Base-by-base conservation (phyloP, 257 asterid genomes). In the Solanum boliviense region DNA sequence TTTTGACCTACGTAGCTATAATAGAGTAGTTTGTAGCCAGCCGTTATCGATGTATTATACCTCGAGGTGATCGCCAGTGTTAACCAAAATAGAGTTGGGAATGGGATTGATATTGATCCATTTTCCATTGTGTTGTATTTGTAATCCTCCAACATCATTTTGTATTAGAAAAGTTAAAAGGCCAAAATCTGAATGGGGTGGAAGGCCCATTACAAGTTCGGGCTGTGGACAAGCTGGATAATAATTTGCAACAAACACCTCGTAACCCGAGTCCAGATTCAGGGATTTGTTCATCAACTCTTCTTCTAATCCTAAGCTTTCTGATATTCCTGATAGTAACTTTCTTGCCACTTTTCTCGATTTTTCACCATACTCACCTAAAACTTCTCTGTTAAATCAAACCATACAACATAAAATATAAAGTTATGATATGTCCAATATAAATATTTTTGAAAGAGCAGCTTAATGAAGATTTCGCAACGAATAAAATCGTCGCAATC, bases 151-250 rank as follows among this genome's bases (percentile, higher is more conserved):
- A 1, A 93, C 94, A 44, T 87, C 93, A 87, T 94, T 95, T 83
- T 94, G 89, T 3, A 94, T 88, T 81, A 96, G 94, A 75, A 96
- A 90, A 25, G 98, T 95, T 60, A 96, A 88, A 46, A 96, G 98
- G 12, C 98, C 98, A 76, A 94, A 98, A 60, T 96, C 98, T 1
- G 98, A 94, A 88, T 96, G 98, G 0, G 98, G 93, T 11, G 93
- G 90, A 86, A 96, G n/a, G 29, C 99, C 99, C 81, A 96, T 67
- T 29, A 95, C 96, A 20, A 85, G 89, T 5, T 94, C 92, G 11
- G 98, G 98, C 36, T 93, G 91, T 6, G 98, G 98, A 76, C 98
- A 95, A 10, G 88, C 91, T 0, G 98, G 99, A 88, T 96, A 95
- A 11, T 89, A 90, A 89, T 96, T 95, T 21, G 95, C 98, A 1